Conservation (phyloP, 805 yeast species). For the Nakazawaea sp. region DNA sequence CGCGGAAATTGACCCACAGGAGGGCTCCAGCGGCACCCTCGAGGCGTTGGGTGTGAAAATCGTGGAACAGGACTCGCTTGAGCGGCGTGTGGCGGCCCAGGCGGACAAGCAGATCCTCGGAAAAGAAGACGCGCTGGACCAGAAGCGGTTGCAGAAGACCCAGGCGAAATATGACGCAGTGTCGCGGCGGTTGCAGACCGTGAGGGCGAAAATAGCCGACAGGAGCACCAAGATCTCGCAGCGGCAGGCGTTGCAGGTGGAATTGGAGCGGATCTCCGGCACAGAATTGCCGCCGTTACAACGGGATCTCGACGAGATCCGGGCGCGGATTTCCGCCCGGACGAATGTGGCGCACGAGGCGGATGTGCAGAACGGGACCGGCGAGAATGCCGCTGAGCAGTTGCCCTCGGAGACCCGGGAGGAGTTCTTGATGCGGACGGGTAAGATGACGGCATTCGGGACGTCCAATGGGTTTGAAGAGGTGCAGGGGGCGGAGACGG, state of each 20-base stretch:
- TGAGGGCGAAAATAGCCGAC: slow-evolving; percentile 41
- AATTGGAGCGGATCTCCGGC: slow-evolving; percentile 42
- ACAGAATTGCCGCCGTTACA: slow-evolving; percentile 47
- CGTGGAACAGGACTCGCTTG: slow-evolving; percentile 78
- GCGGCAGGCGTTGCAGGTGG: slow-evolving; percentile 44
- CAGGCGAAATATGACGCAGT: slow-evolving; percentile 37
- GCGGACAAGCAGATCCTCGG: slow-evolving; percentile 58
- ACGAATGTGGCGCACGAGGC: slow-evolving; percentile 11
- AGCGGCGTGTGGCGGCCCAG: slow-evolving; percentile 57
- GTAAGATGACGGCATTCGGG: slow-evolving; percentile 92
- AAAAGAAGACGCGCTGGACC: slow-evolving; percentile 68
- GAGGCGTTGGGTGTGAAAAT: slow-evolving; percentile 45
- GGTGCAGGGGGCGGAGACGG: slow-evolving; percentile 18
- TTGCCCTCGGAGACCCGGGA: slow-evolving; percentile 70
- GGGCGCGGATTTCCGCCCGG: slow-evolving; percentile 32
- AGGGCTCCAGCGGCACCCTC: slow-evolving; percentile 20
- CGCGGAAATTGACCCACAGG: too few relatives aligned
- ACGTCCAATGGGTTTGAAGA: slow-evolving; percentile 50
- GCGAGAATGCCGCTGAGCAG: slow-evolving; percentile 24
- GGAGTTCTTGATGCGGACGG: slow-evolving; percentile 81
- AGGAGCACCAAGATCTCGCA: slow-evolving; percentile 62
- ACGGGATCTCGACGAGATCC: slow-evolving; percentile 59
- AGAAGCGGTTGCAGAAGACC: slow-evolving; percentile 68
- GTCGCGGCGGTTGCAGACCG: slow-evolving; percentile 32
- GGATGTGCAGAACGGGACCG: slow-evolving; percentile 13